Evolutionary conservation across 805 yeast genomes (phyloP), one percentile per base, ranked within the genome.

Genomic region (Cyberlindnera japonica): DNA sequence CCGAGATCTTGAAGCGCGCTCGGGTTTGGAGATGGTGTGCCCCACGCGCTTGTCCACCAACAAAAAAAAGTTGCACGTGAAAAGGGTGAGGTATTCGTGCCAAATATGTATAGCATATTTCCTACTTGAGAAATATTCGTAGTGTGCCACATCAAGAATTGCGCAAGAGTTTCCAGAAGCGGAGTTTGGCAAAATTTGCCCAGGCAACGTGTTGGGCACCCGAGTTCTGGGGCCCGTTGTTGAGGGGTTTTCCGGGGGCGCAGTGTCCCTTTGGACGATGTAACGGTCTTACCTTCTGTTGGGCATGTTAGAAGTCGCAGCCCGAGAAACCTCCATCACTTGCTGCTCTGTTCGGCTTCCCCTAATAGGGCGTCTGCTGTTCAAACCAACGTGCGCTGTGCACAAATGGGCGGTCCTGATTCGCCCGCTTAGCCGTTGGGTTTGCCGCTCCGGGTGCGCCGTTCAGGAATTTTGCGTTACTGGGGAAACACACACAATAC

Each of bases 11-110:
- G 23, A 27, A 8, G 30, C 30, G 30, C 30, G 18, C 18, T 27
- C 30, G 33, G 33, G 33, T 30, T 30, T 3, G 40, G 34, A 20
- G 40, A 21, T 35, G 37, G 25, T 35, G 40, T 35, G 44, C 34
- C 38, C 40, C 37, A 31, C 39, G 30, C 31, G 31, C 15, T 24
- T 21, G 31, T n/a, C 8, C 24, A 19, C 31, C 33, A 32, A 36
- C 33, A 32, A 36, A 40, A 40, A 15, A 28, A 36, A 20, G 12
- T 31, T 25, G 37, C 37, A 34, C 30, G 37, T 34, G 37, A 34
- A 34, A 31, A 25, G 6, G 30, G 19, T 17, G 19, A 12, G 15
- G 30, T 11, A 27, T n/a, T 20, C 21, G 7, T 12, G 24, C 25
- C 12, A 29, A 19, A n/a, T 14, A 18, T 12, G n/a, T 7, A 12